A percentile compares a stretch with the other conserved stretches of the same genome.
Conservation (phyloP, 768 basidiomycete genomes). For the Chlorophyllum brunneum region DNA sequence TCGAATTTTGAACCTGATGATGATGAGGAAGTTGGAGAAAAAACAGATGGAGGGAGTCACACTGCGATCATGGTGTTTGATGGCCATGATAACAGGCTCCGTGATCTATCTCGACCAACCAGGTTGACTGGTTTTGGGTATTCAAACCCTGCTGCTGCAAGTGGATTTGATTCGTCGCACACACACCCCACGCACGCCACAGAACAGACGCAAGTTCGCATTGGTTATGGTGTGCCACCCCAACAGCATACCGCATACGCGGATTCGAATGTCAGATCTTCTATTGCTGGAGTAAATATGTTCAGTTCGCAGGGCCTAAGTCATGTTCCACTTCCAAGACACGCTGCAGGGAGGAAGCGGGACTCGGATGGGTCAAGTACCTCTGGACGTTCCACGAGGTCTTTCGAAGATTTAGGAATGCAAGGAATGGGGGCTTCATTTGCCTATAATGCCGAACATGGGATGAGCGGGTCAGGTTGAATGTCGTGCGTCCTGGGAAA, state of each 20-base stretch:
- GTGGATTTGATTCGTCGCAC: constrained; percentile 1
- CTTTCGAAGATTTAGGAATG: background rate
- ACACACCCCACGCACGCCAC: background rate
- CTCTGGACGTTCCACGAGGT: background rate
- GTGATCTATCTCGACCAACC: background rate
- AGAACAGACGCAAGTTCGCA: background rate
- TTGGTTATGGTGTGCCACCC: background rate
- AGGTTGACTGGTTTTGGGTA: background rate
- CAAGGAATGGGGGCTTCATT: background rate
- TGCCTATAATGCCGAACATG: background rate
- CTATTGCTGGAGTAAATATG: background rate
- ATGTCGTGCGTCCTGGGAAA: background rate
- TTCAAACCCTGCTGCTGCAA: background rate
- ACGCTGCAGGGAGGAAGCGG: background rate
- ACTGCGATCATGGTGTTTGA: background rate
- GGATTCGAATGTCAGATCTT: background rate
- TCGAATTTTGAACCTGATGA: background rate
- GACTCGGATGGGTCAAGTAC: constrained; percentile 5
- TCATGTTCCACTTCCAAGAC: background rate
- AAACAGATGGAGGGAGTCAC: background rate
- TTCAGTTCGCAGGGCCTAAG: background rate
- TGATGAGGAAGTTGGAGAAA: background rate
- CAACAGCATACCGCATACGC: background rate
- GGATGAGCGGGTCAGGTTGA: background rate
- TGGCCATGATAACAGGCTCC: background rate